Evolutionary conservation across 1,284 basidiomycete genomes (phyloP).

Genomic region (Sparassis latifolia): DNA sequence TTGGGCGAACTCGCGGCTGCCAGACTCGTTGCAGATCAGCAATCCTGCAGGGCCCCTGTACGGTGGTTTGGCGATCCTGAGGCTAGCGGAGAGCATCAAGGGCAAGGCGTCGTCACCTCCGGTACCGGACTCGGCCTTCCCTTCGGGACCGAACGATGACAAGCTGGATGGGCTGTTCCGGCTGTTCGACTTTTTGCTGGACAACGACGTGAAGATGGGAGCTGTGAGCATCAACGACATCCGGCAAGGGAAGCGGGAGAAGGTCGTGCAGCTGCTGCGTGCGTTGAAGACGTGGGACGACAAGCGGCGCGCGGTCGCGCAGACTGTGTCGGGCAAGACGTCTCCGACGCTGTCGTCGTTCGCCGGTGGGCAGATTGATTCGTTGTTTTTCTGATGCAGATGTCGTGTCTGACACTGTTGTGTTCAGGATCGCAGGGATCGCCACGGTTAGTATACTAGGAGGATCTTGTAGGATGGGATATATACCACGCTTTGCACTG

Average conservation of each 20-base stretch:
- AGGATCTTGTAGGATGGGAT: too few relatives aligned
- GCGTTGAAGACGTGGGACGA: slow-evolving; percentile 78
- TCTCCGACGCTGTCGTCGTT: too few relatives aligned
- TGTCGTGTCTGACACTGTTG: too few relatives aligned
- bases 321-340: too few relatives aligned
- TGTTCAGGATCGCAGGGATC: too few relatives aligned
- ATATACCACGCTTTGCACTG: too few relatives aligned
- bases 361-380: too few relatives aligned
- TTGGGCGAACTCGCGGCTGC: slow-evolving; percentile 84
- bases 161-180: slow-evolving; percentile 86
- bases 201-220: slow-evolving; percentile 85
- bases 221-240: slow-evolving; percentile 89
- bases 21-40: slow-evolving; percentile 57
- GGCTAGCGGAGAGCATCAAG: slow-evolving; percentile 72
- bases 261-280: slow-evolving; percentile 71
- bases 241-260: slow-evolving; percentile 69
- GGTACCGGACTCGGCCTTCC: slow-evolving; percentile 78
- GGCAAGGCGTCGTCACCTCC: slow-evolving; percentile 59
- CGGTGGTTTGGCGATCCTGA: slow-evolving; percentile 67
- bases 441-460: too few relatives aligned
- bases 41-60: slow-evolving; percentile 46
- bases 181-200: slow-evolving; percentile 83
- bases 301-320: slow-evolving; percentile 47
- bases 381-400: too few relatives aligned
- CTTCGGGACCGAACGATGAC: slow-evolving; percentile 57